Conservation (phyloP, 371 early-diverging fungal genomes). For the Mortierella sp. region DNA sequence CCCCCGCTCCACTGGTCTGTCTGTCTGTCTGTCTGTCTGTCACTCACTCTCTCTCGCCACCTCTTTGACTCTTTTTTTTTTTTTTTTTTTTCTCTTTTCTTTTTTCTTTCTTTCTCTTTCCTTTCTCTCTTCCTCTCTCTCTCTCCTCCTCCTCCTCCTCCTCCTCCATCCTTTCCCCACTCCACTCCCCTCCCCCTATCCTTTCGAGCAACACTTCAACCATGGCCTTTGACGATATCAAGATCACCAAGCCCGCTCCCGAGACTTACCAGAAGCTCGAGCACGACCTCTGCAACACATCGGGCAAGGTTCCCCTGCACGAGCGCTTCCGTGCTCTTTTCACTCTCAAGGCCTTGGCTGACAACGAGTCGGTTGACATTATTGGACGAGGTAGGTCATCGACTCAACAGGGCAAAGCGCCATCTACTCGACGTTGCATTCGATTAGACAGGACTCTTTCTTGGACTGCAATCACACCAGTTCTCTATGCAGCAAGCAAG, state of each 20-base stretch:
- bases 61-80: not conserved
- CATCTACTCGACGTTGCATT: no score
- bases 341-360: slow-evolving; percentile 89
- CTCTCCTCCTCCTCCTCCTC: not conserved
- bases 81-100: not conserved
- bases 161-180: not conserved
- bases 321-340: slow-evolving; percentile 97
- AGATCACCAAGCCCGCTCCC: slow-evolving; percentile 19
- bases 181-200: not conserved
- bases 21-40: not conserved
- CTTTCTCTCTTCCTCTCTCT: not conserved
- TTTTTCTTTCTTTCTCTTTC: not conserved
- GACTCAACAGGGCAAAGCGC: no score
- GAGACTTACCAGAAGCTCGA: slow-evolving; percentile 60
- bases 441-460: no score
- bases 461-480: no score
- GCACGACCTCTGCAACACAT: slow-evolving; percentile 65
- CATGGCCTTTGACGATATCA: slow-evolving; percentile 51
- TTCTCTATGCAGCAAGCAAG: no score
- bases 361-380: slow-evolving; percentile 83
- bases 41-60: not conserved
- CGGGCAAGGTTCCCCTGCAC: slow-evolving; percentile 72
- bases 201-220: not conserved
- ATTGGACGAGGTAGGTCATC: slow-evolving; percentile 79
- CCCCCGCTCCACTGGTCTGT: not conserved